Evolutionary conservation across 495 filamentous ascomycete genomes (phyloP).

Genomic region (Tuber calosporum): DNA sequence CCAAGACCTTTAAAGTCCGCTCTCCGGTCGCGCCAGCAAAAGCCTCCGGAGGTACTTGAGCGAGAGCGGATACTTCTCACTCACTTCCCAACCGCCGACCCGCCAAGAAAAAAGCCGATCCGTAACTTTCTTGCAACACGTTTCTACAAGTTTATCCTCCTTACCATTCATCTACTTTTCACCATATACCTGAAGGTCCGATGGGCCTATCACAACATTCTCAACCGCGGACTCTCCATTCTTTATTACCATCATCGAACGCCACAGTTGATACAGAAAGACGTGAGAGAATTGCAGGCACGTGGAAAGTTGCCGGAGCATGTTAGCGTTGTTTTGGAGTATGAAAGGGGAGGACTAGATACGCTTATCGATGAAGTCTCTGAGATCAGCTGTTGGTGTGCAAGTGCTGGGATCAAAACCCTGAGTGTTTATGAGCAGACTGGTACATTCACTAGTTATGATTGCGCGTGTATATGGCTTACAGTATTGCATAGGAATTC

Average conservation of each 20-base stretch:
- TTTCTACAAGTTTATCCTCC: slow-evolving; percentile 33
- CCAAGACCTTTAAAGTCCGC: slow-evolving; percentile 29
- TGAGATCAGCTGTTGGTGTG: slow-evolving; percentile 85
- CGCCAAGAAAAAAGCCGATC: slow-evolving; percentile 19
- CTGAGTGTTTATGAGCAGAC: slow-evolving; percentile 87
- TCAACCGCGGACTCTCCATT: slow-evolving; percentile 67
- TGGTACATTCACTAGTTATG: slow-evolving; percentile 50
- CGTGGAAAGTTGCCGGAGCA: slow-evolving; percentile 60
- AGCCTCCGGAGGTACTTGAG: slow-evolving; percentile 24
- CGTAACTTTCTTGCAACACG: slow-evolving; percentile 33
- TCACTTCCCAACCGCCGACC: slow-evolving; percentile 18
- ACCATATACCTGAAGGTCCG: slow-evolving; percentile 76
- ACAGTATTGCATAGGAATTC: slow-evolving; percentile 53
- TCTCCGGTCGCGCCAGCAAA: slow-evolving; percentile 33
- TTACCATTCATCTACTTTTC: slow-evolving; percentile 69
- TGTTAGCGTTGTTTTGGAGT: slow-evolving; percentile 74
- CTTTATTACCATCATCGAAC: slow-evolving; percentile 89
- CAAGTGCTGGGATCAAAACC: slow-evolving; percentile 72
- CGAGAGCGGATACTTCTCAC: slow-evolving; percentile 34
- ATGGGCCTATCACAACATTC: slow-evolving; percentile 66
- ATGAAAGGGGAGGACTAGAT: slow-evolving; percentile 67
- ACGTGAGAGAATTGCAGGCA: slow-evolving; percentile 66
- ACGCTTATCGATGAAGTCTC: slow-evolving; percentile 79
- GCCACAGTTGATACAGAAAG: slow-evolving; percentile 78
- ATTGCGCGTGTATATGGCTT: neutral